Conservation (phyloP, 1,139 yeast species). For the Blastobotrys indianensis region DNA sequence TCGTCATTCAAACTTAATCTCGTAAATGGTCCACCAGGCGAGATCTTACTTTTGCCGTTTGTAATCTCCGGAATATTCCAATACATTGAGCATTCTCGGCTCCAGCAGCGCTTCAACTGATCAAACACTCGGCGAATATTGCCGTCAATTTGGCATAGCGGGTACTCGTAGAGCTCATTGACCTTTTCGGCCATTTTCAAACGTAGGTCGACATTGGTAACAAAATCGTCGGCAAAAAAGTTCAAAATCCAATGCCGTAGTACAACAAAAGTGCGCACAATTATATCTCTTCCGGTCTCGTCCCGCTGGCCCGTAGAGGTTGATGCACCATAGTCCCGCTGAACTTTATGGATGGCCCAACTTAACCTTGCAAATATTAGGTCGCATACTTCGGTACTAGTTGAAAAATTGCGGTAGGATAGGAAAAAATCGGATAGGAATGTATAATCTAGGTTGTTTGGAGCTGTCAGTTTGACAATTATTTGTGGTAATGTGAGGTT, state of each 20-base stretch:
- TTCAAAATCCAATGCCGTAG: conserved; percentile 82
- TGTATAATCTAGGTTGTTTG: conserved; percentile 71
- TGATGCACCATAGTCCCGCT: conserved; percentile 3
- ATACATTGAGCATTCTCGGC: conserved; percentile 28
- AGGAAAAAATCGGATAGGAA: conserved; percentile 79
- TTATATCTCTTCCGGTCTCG: conserved; percentile 55
- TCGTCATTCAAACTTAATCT: conserved; percentile 7
- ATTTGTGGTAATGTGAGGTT: conserved; percentile 30
- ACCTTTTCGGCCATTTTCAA: conserved; percentile 26
- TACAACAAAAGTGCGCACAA: conserved; percentile 82
- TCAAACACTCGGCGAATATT: conserved; percentile 29
- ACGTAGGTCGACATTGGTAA: conserved; percentile 33
- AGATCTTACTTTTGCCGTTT: background rate
- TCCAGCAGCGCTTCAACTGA: conserved; percentile 37
- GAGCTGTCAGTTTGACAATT: conserved; percentile 70
- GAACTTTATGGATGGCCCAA: conserved; percentile 52
- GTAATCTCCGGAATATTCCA: conserved; percentile 29
- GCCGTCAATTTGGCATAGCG: conserved; percentile 23
- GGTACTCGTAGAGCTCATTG: conserved; percentile 28
- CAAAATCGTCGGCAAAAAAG: conserved; percentile 39
- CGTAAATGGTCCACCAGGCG: conserved; percentile 25
- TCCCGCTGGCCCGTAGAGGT: background rate
- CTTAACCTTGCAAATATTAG: conserved; percentile 58
- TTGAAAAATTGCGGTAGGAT: conserved; percentile 68
- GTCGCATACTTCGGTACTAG: conserved; percentile 52